Evolutionary conservation across 371 early-diverging fungal genomes (phyloP).

Genomic region (Syncephalastrum racemosum): DNA sequence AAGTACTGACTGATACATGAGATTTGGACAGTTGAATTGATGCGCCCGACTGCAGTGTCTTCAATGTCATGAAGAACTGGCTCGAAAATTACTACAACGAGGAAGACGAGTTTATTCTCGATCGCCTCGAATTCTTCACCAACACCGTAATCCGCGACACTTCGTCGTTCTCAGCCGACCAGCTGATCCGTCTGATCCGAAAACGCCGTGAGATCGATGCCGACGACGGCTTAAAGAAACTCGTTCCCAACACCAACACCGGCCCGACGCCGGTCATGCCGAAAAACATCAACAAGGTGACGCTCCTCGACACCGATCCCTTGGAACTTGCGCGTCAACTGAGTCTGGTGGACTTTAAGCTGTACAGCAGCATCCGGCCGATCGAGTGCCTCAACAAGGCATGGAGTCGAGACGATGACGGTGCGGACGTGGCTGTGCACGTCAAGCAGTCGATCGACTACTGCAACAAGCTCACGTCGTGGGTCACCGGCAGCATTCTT

Average conservation of each 20-base stretch:
- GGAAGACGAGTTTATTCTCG: constrained; percentile 65
- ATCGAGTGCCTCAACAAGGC: constrained; percentile 88
- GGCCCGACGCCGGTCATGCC: constrained; percentile 66
- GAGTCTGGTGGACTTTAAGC: constrained; percentile 80
- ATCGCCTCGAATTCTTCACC: constrained; percentile 77
- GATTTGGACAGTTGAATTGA: neutral
- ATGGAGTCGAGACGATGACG: constrained; percentile 80
- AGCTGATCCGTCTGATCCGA: constrained; percentile 67
- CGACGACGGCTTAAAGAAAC: constrained; percentile 51
- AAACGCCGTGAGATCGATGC: constrained; percentile 64
- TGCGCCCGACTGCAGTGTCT: constrained; percentile 50
- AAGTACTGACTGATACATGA: constrained; percentile 5
- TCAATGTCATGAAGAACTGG: constrained; percentile 90
- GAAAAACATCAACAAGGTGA: constrained; percentile 56
- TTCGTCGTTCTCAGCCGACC: constrained; percentile 70
- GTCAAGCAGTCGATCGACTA: constrained; percentile 77
- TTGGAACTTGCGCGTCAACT: constrained; percentile 93
- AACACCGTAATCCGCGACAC: constrained; percentile 71
- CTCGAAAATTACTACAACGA: constrained; percentile 84
- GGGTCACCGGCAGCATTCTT: constrained; percentile 82
- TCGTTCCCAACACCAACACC: constrained; percentile 53
- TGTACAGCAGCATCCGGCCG: constrained; percentile 80
- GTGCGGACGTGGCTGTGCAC: constrained; percentile 60
- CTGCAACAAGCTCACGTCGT: constrained; percentile 67
- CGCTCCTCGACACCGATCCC: constrained; percentile 85